Conservation (phyloP, 148 eudicot genomes). For the Arctostaphylos glauca region DNA sequence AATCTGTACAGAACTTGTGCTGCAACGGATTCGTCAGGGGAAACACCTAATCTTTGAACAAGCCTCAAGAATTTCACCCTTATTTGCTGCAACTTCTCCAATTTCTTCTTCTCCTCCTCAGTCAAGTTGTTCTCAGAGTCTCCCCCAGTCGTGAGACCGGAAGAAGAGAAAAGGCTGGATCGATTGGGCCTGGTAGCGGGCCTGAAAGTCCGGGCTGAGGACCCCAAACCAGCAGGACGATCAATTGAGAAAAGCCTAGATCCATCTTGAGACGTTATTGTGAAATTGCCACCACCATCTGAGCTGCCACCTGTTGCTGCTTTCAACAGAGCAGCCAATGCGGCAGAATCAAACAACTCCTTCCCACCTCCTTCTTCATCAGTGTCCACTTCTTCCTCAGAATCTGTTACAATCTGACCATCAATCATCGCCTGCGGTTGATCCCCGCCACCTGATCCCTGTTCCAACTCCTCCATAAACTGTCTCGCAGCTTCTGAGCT, state of each 20-base stretch:
- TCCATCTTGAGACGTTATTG: conserved; percentile 77
- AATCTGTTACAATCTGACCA: conserved; percentile 80
- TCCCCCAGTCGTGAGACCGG: conserved; percentile 32
- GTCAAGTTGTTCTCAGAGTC: conserved; percentile 59
- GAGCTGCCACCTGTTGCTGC: conserved; percentile 73
- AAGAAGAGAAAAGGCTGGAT: conserved; percentile 45
- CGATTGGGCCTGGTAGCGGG: conserved; percentile 49
- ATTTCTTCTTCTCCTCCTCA: conserved; percentile 76
- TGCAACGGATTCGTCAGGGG: conserved; percentile 77
- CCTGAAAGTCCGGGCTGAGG: conserved; percentile 57
- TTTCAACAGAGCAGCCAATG: conserved; percentile 87
- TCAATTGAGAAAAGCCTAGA: conserved; percentile 90
- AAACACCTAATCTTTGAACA: conserved; percentile 68
- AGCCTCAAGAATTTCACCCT: conserved; percentile 93
- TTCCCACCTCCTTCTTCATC: conserved; percentile 83
- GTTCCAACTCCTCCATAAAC: conserved; percentile 69
- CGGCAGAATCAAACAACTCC: conserved; percentile 82
- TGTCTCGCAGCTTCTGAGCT: conserved; percentile 64
- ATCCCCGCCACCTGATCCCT: conserved; percentile 43
- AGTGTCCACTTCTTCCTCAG: conserved; percentile 83
- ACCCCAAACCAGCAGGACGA: conserved; percentile 93
- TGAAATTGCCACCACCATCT: conserved; percentile 60
- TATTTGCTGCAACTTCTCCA: conserved; percentile 63
- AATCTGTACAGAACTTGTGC: conserved; percentile 79
- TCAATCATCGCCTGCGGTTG: conserved; percentile 46